Percentiles rank a stretch among this genome's conserved stretches.
Conservation (phyloP, 257 asterid species). For the Jacaranda copaia region DNA sequence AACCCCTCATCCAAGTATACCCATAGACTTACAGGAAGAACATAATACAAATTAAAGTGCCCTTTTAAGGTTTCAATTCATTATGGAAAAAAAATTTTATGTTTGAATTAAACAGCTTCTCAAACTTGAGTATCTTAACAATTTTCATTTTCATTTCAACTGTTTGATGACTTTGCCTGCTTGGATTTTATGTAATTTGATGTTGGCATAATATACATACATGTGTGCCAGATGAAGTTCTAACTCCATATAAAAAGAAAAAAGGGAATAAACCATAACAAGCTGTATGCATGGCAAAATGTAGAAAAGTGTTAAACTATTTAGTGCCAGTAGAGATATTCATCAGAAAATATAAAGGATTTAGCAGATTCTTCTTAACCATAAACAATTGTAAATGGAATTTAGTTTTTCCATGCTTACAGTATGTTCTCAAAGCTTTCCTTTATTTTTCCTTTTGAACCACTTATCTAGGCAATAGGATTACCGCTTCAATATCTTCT, state of each 20-base stretch:
- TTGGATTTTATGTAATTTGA: background rate
- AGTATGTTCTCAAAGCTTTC: slow-evolving; percentile 5
- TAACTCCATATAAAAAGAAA: background rate
- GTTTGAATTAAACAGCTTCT: background rate
- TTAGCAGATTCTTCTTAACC: background rate
- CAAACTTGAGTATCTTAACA: background rate
- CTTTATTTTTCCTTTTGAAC: background rate
- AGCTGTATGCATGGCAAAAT: background rate
- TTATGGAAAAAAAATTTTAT: background rate
- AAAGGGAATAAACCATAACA: background rate
- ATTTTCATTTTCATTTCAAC: background rate
- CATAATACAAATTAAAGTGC: background rate
- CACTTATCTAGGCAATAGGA: background rate
- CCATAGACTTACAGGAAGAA: background rate
- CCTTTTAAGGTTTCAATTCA: background rate
- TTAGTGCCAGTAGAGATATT: background rate
- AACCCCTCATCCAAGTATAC: background rate
- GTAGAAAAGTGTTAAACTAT: background rate
- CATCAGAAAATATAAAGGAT: background rate
- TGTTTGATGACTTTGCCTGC: background rate
- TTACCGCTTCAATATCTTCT: slow-evolving; percentile 5
- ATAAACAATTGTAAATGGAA: background rate
- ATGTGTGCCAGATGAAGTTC: background rate
- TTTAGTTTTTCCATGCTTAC: background rate
- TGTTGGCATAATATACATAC: background rate